phyloP scores from a whole-genome alignment of 2,329 filamentous ascomycete species.

The Ophiostoma populinum region DNA sequence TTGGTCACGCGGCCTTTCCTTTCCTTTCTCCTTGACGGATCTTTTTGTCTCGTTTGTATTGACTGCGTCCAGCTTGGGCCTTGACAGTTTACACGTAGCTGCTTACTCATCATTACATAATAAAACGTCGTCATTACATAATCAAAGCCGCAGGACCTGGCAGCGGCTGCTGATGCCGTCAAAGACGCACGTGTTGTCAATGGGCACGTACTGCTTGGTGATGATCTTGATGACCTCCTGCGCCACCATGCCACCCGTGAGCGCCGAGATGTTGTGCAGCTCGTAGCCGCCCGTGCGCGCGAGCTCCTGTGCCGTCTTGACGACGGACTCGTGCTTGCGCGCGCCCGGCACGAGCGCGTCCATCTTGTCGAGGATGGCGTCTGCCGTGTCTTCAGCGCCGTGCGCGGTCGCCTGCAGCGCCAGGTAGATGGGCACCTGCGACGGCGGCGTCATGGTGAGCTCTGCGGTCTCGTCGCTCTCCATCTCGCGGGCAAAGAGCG shows the following conservation, averaged over 20 bases:
- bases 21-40: too few relatives aligned
- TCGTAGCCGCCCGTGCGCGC: slow-evolving; percentile 68
- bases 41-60: too few relatives aligned
- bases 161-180: slow-evolving; percentile 49
- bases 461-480: slow-evolving; percentile 35
- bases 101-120: too few relatives aligned
- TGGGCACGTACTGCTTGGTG: slow-evolving; percentile 54
- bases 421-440: slow-evolving; percentile 52
- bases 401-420: slow-evolving; percentile 40
- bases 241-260: slow-evolving; percentile 83
- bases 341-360: slow-evolving; percentile 28
- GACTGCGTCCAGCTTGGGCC: too few relatives aligned
- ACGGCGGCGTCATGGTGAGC: slow-evolving; percentile 32
- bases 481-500: slow-evolving; percentile 38
- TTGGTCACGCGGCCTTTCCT: too few relatives aligned
- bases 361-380: slow-evolving; percentile 35
- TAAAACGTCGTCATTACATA: too few relatives aligned
- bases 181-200: slow-evolving; percentile 54
- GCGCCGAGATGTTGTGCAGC: slow-evolving; percentile 77
- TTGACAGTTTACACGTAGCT: too few relatives aligned
- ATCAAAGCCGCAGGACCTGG: slow-evolving; percentile 34
- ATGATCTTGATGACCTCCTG: slow-evolving; percentile 91
- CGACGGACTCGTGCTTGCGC: slow-evolving; percentile 28
- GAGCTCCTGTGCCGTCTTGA: slow-evolving; percentile 44
- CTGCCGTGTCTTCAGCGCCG: slow-evolving; percentile 24